A percentile compares a stretch with the other conserved stretches of the same genome.
Conservation (phyloP, 1,139 yeast species). For the Kluyveromyces marxianus region DNA sequence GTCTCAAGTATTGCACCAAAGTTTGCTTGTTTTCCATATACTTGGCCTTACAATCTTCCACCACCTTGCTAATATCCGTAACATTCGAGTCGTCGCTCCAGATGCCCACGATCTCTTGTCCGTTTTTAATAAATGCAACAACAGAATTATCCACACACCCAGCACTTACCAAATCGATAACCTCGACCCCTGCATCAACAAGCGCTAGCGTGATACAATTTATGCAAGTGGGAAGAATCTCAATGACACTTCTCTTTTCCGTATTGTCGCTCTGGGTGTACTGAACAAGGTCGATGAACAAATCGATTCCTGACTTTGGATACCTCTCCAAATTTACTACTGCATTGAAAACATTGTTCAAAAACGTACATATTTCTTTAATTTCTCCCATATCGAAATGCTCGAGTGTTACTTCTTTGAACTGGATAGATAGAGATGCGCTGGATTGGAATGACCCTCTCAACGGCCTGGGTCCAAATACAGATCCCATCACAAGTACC, state of each 20-base stretch:
- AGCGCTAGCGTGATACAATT: slow-evolving; percentile 67
- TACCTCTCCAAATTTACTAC: slow-evolving; percentile 59
- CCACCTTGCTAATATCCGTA: slow-evolving; percentile 13
- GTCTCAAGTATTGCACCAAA: slow-evolving; percentile 17
- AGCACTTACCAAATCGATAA: slow-evolving; percentile 69
- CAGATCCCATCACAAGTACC: slow-evolving; percentile 50
- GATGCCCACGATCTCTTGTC: slow-evolving; percentile 32
- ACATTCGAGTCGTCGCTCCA: slow-evolving; percentile 28
- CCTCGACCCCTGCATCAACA: slow-evolving; percentile 76
- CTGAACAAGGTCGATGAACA: slow-evolving; percentile 48
- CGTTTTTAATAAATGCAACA: slow-evolving; percentile 30
- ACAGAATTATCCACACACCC: slow-evolving; percentile 41
- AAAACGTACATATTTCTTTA: slow-evolving; percentile 30
- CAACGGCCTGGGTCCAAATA: slow-evolving; percentile 87
- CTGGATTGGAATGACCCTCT: slow-evolving; percentile 65
- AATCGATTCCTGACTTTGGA: slow-evolving; percentile 83
- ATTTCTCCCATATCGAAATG: slow-evolving; percentile 27
- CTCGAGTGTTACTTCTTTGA: slow-evolving; percentile 37
- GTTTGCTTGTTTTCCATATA: slow-evolving; percentile 17
- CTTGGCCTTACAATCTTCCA: slow-evolving; percentile 19
- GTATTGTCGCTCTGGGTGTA: slow-evolving; percentile 24
- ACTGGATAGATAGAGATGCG: slow-evolving; percentile 62
- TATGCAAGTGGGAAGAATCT: slow-evolving; percentile 23
- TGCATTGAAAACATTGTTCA: slow-evolving; percentile 31
- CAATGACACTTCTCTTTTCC: slow-evolving; percentile 11